Conservation (phyloP, 2,329 filamentous ascomycete species). For the Hypoxylon sp. region DNA sequence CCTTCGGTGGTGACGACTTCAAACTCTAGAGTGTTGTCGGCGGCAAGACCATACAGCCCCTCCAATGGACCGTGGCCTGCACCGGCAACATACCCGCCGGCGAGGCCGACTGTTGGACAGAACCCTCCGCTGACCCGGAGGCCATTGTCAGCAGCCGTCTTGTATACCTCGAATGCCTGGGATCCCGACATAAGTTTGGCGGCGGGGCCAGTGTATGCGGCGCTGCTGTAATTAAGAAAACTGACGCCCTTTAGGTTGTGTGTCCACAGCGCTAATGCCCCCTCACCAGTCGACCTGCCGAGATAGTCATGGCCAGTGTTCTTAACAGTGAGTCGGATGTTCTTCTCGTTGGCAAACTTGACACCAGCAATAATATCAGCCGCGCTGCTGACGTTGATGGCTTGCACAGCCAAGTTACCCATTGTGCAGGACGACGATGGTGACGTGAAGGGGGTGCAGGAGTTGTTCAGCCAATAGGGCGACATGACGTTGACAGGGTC, state of each 20-base stretch:
- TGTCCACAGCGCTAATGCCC: conserved; percentile 36
- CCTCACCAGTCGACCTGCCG: conserved; percentile 31
- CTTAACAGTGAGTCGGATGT: conserved; percentile 52
- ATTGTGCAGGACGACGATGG: conserved; percentile 26
- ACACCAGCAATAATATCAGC: conserved; percentile 34
- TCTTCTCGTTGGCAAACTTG: conserved; percentile 45
- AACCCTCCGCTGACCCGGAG: conserved; percentile 19
- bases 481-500: conserved; percentile 30
- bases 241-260: conserved; percentile 31
- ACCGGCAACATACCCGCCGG: conserved; percentile 46
- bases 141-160: conserved; percentile 9
- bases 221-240: conserved; percentile 40
- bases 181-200: conserved; percentile 49
- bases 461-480: conserved; percentile 31
- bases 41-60: conserved; percentile 62
- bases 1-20: conserved; percentile 63
- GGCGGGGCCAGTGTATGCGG: conserved; percentile 45
- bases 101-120: conserved; percentile 28
- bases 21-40: conserved; percentile 64
- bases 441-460: conserved; percentile 33
- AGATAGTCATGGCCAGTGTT: conserved; percentile 54
- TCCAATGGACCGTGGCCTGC: conserved; percentile 64
- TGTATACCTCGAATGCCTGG: conserved; percentile 14
- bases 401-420: conserved; percentile 47
- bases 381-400: conserved; percentile 35